Evolutionary conservation across 768 basidiomycete genomes (phyloP).

Genomic region (Ramaria sp.): DNA sequence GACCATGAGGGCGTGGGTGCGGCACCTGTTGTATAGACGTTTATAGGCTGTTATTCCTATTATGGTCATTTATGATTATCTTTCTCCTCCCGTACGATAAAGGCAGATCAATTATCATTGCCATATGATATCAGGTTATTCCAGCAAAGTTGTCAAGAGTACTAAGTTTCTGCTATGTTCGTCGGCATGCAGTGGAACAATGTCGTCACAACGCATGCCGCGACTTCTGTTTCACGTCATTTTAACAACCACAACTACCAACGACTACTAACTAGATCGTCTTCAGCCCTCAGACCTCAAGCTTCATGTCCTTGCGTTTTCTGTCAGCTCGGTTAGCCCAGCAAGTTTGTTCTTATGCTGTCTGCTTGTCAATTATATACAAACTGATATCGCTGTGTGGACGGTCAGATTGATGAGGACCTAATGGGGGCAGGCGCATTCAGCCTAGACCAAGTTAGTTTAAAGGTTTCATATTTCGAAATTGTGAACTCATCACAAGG

Average conservation of each 20-base stretch:
- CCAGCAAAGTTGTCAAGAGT: too few species aligned
- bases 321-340: constrained; percentile 66
- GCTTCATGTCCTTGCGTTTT: constrained; percentile 47
- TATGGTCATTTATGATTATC: neutral
- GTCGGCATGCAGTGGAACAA: too few species aligned
- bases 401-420: constrained; percentile 76
- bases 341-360: constrained; percentile 36
- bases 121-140: too few species aligned
- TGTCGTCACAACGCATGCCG: neutral
- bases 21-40: neutral
- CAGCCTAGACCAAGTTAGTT: constrained; percentile 77
- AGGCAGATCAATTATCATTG: too few species aligned
- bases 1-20: neutral
- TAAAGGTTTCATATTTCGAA: neutral
- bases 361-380: neutral
- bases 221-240: neutral
- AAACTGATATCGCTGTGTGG: neutral
- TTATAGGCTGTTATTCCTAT: neutral
- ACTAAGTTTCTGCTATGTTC: too few species aligned
- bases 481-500: neutral
- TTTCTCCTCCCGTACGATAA: neutral
- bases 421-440: constrained; percentile 92
- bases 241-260: neutral
- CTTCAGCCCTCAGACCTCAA: too few species aligned
- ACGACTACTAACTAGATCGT: too few species aligned